Evolutionary conservation across 2,329 filamentous ascomycete species (phyloP).

Genomic region (Ceratocystis destructans): DNA sequence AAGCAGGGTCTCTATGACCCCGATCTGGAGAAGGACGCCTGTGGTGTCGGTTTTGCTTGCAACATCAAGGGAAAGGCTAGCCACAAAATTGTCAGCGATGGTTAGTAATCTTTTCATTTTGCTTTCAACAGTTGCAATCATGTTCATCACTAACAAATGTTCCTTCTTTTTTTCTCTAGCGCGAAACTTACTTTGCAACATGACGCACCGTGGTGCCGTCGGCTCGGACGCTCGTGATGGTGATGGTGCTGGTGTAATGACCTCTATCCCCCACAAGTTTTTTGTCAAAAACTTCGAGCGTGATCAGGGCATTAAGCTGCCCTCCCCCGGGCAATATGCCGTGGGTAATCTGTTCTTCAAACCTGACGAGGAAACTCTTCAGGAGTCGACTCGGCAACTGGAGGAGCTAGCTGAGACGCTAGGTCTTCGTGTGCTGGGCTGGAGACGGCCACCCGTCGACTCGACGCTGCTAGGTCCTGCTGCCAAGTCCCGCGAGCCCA

Average conservation of each 20-base stretch:
- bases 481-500: slow-evolving; percentile 83
- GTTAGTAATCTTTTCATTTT: slow-evolving; percentile 57
- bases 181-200: slow-evolving; percentile 93
- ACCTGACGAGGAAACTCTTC: slow-evolving; percentile 77
- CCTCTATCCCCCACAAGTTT: slow-evolving; percentile 94
- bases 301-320: slow-evolving; percentile 76
- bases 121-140: background rate
- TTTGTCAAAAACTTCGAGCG: slow-evolving; percentile 97
- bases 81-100: slow-evolving; percentile 98
- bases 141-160: background rate
- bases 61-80: slow-evolving; percentile 95
- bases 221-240: slow-evolving; percentile 96
- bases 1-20: slow-evolving; percentile 98
- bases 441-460: slow-evolving; percentile 90
- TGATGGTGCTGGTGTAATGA: slow-evolving; percentile 98
- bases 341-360: slow-evolving; percentile 98
- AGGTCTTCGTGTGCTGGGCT: slow-evolving; percentile 81
- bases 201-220: slow-evolving; percentile 98
- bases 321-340: slow-evolving; percentile 82
- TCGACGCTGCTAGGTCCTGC: slow-evolving; percentile 86
- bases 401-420: slow-evolving; percentile 84
- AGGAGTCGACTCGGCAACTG: slow-evolving; percentile 83
- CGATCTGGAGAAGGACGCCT: slow-evolving; percentile 94
- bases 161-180: slow-evolving; percentile 36
- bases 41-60: slow-evolving; percentile 97